Base-by-base conservation (phyloP, 129 eudicot species). In the Lactuca saligna region DNA sequence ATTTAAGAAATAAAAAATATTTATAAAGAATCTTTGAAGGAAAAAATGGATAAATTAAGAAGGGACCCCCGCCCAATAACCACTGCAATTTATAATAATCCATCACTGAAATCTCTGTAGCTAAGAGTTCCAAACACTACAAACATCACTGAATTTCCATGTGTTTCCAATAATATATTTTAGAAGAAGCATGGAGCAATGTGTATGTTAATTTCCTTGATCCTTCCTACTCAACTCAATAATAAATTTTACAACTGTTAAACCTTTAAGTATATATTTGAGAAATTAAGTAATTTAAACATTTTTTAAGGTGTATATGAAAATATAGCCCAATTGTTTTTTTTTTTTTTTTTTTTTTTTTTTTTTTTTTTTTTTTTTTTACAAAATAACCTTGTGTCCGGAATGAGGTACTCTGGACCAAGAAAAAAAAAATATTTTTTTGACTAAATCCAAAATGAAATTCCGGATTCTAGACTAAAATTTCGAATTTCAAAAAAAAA, bases 81-180 rank as follows among this genome's bases (percentile, higher is more conserved):
- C 35, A 73, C 79, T 65, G 60, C 72, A 16, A 15, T 46, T 56
- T 74, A 74, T 64, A 54, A 73, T 65, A 65, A 48, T 66, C 33
- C 9, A 44, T 74, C 73, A 57, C 73, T 66, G 44, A 74, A 74
- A 66, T 66, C 72, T 66, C 72, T 44, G 65, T 65, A 35, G 67
- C 49, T 46, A 73, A 57, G 42, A 57, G 53, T 57, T 50, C 79
- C 14, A 74, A 65, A 55, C 74, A 58, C 62, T 66, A 57, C 53
- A 59, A 69, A 48, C 79, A 65, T 35, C 35, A n/a, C 61, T 71
- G 62, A 34, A 70, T 8, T 9, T 61, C 67, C 79, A 75, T 75
- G 73, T 75, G 79, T 66, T 66, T 29, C 68, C 42, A 46, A 44
- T 75, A 44, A 65, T 74, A 56, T 25, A 62, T 14, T 54, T 14